phyloP scores from a whole-genome alignment of 805 yeast species.

The Kregervanrija pseudodelftensis region DNA sequence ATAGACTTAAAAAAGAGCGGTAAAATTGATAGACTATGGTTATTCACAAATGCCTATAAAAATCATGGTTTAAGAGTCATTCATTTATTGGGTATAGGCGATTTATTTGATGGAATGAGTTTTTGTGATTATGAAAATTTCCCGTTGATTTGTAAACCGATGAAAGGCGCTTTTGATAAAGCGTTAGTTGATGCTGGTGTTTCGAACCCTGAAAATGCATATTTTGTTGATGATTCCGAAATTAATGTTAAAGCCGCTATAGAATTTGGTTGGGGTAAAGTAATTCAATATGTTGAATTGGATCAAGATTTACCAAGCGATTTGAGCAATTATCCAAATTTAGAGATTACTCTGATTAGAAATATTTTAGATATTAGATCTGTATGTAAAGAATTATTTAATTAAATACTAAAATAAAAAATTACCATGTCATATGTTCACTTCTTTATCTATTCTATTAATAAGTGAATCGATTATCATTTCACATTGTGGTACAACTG shows the following conservation, averaged over 20 bases:
- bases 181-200: constrained; percentile 64
- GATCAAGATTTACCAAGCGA: constrained; percentile 41
- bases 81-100: constrained; percentile 79
- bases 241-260: constrained; percentile 71
- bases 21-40: constrained; percentile 72
- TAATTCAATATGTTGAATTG: constrained; percentile 70
- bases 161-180: constrained; percentile 54
- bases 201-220: constrained; percentile 39
- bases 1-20: constrained; percentile 34
- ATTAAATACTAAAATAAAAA: constrained; percentile 2
- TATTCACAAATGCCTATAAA: constrained; percentile 90
- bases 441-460: constrained; percentile 2
- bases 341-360: constrained; percentile 47
- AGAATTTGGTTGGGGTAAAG: constrained; percentile 61
- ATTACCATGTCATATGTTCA: constrained; percentile 1
- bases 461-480: constrained; percentile 9
- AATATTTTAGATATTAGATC: constrained; percentile 48
- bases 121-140: constrained; percentile 77
- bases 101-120: constrained; percentile 87
- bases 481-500: constrained; percentile 6
- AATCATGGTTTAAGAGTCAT: constrained; percentile 83
- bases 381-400: constrained; percentile 47
- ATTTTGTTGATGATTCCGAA: constrained; percentile 84
- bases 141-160: constrained; percentile 86
- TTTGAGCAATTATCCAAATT: constrained; percentile 27